These are phyloP conservation scores for Geum urbanum DNA, from an alignment of 306 rosid genomes.

Conservation along the genomic window DNA sequence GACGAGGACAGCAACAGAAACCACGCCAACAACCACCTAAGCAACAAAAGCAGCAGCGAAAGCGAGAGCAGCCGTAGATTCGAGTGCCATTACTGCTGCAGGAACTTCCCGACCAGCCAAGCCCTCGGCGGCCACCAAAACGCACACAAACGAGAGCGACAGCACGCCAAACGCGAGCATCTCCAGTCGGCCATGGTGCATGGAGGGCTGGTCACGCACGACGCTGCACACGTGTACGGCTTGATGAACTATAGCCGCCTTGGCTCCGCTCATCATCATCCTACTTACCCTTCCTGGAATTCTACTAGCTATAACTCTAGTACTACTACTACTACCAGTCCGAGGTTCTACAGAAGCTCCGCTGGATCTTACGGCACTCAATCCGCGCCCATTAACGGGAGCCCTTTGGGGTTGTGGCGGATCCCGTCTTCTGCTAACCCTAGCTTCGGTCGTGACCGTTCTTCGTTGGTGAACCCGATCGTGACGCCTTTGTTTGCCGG, in stretches of 20 bases:
- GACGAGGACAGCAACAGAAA: slow-evolving; percentile 13
- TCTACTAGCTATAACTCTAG: slow-evolving; percentile 16
- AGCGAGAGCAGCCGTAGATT: slow-evolving; percentile 65
- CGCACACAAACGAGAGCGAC: slow-evolving; percentile 89
- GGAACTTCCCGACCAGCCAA: slow-evolving; percentile 92
- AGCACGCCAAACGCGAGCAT: slow-evolving; percentile 85
- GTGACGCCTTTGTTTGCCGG: slow-evolving; percentile 43
- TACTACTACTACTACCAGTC: background rate
- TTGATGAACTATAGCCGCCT: slow-evolving; percentile 54
- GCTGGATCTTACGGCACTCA: slow-evolving; percentile 34
- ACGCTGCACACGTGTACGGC: slow-evolving; percentile 56
- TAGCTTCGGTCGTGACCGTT: slow-evolving; percentile 48
- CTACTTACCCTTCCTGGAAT: slow-evolving; percentile 51
- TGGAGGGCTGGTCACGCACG: slow-evolving; percentile 40
- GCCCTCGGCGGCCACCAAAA: slow-evolving; percentile 97
- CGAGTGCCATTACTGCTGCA: slow-evolving; percentile 89
- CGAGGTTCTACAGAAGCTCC: slow-evolving; percentile 48
- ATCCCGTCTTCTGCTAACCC: slow-evolving; percentile 49
- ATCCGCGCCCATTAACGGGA: slow-evolving; percentile 59
- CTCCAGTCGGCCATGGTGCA: slow-evolving; percentile 75
- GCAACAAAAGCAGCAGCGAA: slow-evolving; percentile 10
- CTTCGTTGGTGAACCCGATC: slow-evolving; percentile 26
- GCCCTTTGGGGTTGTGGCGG: slow-evolving; percentile 68
- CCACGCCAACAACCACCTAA: slow-evolving; percentile 24
- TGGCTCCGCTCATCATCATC: slow-evolving; percentile 26